Conservation (phyloP, 371 early-diverging fungal genomes). For the Rhizomucor miehei region DNA sequence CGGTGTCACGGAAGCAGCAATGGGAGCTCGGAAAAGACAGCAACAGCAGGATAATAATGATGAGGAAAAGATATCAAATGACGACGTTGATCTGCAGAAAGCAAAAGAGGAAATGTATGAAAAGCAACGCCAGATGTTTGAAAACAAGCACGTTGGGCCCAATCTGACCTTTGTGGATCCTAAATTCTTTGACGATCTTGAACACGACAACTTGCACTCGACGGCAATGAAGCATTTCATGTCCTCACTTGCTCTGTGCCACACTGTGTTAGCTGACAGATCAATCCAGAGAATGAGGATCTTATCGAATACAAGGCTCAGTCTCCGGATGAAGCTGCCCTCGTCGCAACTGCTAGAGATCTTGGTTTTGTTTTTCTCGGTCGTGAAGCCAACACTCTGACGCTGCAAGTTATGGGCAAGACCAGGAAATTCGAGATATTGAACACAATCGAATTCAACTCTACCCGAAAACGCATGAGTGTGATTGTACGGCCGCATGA, state of each 20-base stretch:
- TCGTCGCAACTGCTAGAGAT: slow-evolving; percentile 87
- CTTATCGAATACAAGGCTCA: slow-evolving; percentile 83
- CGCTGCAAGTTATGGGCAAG: slow-evolving; percentile 70
- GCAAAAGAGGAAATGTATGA: slow-evolving; percentile 27
- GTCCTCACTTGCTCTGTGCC: slow-evolving; percentile 75
- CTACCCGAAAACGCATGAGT: slow-evolving; percentile 85
- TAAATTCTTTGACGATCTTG: slow-evolving; percentile 35
- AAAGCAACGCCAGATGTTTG: slow-evolving; percentile 31
- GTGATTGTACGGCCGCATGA: slow-evolving; percentile 68
- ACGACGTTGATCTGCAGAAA: slow-evolving; percentile 10
- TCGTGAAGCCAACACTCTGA: slow-evolving; percentile 59
- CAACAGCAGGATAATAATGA: neutral
- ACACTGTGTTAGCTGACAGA: slow-evolving; percentile 66
- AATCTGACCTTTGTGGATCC: slow-evolving; percentile 46
- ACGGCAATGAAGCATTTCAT: slow-evolving; percentile 70
- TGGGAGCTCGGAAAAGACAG: slow-evolving; percentile 18
- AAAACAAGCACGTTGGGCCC: slow-evolving; percentile 34
- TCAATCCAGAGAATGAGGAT: slow-evolving; percentile 36
- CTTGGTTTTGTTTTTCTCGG: slow-evolving; percentile 85
- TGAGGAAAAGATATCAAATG: slow-evolving; percentile 27
- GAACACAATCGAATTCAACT: slow-evolving; percentile 81
- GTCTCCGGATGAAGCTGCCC: slow-evolving; percentile 93
- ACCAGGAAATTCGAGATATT: slow-evolving; percentile 58
- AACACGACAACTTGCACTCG: slow-evolving; percentile 46
- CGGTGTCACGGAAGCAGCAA: slow-evolving; percentile 34